Evolutionary conservation across 1,284 basidiomycete species (phyloP), one percentile per base, ranked within the genome.

Genomic region (Coniferiporia weirii): DNA sequence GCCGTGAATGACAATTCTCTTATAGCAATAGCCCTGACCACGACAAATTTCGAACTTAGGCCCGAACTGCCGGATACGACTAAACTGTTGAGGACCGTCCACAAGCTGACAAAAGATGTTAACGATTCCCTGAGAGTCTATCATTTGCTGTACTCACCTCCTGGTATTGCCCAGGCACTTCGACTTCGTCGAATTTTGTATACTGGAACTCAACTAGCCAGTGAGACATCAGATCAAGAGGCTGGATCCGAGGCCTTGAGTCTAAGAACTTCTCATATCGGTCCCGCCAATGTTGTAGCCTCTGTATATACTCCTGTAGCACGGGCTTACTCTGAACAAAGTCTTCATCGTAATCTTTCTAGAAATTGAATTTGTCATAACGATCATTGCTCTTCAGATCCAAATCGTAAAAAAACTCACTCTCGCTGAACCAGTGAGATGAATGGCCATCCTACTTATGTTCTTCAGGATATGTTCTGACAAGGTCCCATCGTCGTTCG

Each of bases 121-220:
- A 22, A 17, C 27, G 56, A 48, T 38, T 44, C 15, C 36, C 6
- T 52, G 36, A 48, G 34, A n/a, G 9, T 22, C 13, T 38, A 55
- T 32, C 12, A 27, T 62, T 66, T 57, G 65, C 27, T 35, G 3
- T 0, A 53, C 80, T 65, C 61, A 91, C 93, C 82, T 96, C 92
- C 0, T 95, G 90, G 69, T 99, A 99, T 73, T 99, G 97, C 8
- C 97, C 97, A 19, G 97, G 97, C 57, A 99, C 87, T 72, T 99
- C 97, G 54, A 99, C 93, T 66, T 99, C 97, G 67, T 99, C 97
- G 60, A 98, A 95, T 72, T 96, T 98, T 69, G 89, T 89, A 72
- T 98, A 95, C 68, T 99, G 96, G 79, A 99, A 99, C 72, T 99
- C 96, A 10, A 93, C 92, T 64, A 99, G 78, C 75, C 95, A 98